Conservation (phyloP, 2,329 filamentous ascomycete species). For the Scytalidium lignicola region DNA sequence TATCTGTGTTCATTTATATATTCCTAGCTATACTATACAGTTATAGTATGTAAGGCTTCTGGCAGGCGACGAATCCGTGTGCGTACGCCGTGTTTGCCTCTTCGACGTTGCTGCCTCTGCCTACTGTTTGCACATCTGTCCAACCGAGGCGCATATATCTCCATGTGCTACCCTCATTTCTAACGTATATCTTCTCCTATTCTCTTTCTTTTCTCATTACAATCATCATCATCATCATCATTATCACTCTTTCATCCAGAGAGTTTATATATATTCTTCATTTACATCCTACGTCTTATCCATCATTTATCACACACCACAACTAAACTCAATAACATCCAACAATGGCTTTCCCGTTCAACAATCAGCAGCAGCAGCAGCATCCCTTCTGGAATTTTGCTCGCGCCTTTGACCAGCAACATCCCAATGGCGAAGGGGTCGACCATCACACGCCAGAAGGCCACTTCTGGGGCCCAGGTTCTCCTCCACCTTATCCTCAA, state of each 20-base stretch:
- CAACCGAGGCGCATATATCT: too few species aligned
- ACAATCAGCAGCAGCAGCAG: conserved; percentile 22
- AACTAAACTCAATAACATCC: conserved; percentile 10
- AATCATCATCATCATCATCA: conserved; percentile 7
- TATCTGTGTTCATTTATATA: neutral
- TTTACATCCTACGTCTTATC: too few species aligned
- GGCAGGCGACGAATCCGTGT: neutral
- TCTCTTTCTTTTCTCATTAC: conserved; percentile 10
- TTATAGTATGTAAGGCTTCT: neutral
- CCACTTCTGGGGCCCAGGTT: conserved; percentile 11
- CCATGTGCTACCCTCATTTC: too few species aligned
- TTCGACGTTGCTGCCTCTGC: too few species aligned
- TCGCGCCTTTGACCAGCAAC: conserved; percentile 17
- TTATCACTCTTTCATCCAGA: neutral
- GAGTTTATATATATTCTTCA: conserved; percentile 1
- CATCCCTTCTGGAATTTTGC: conserved; percentile 25
- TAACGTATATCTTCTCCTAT: conserved; percentile 1
- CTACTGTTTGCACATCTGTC: neutral
- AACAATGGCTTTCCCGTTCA: conserved; percentile 21
- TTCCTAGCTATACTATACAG: neutral
- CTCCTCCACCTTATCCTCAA: conserved; percentile 2
- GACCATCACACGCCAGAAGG: conserved; percentile 16
- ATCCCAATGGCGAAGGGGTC: conserved; percentile 18
- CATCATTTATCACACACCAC: too few species aligned
- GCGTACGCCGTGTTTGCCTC: neutral